These are phyloP conservation scores for Rubus parviflorus DNA, from an alignment of 306 rosid species.

Conservation along the genomic window DNA sequence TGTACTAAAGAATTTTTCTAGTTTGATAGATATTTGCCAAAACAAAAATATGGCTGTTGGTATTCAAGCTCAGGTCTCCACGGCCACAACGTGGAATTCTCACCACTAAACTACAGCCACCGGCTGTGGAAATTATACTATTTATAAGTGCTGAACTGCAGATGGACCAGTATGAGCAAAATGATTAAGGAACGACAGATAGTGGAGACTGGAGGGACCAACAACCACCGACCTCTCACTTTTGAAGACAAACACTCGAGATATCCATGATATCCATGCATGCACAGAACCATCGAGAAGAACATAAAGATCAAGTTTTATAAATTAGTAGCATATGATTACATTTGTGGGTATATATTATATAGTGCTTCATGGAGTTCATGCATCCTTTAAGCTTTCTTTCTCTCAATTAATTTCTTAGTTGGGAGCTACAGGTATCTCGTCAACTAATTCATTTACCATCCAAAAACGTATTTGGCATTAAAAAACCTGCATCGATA, in stretches of 20 bases:
- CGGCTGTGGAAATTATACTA: too few species aligned
- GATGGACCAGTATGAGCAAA: background rate
- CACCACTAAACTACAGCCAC: too few species aligned
- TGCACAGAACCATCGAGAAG: background rate
- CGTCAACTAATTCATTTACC: too few species aligned
- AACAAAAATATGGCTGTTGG: constrained; percentile 38
- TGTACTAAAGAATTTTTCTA: too few species aligned
- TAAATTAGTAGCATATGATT: background rate
- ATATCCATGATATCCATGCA: background rate
- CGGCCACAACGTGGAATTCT: too few species aligned
- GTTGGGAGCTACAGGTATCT: too few species aligned
- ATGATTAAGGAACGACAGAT: background rate
- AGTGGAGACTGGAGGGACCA: background rate
- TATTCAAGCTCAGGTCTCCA: constrained; percentile 42
- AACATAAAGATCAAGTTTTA: background rate
- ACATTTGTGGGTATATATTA: too few species aligned
- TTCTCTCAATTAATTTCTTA: too few species aligned
- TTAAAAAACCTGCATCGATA: too few species aligned
- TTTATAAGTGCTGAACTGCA: constrained; percentile 39
- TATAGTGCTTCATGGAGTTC: too few species aligned
- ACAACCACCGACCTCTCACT: background rate
- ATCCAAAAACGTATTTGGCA: too few species aligned
- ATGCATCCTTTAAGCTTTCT: background rate
- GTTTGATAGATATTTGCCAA: too few species aligned
- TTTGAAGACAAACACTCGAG: background rate